Evolutionary conservation across 495 filamentous ascomycete genomes (phyloP), one percentile per base, ranked within the genome.

Genomic region (Penicillium riverlandense): DNA sequence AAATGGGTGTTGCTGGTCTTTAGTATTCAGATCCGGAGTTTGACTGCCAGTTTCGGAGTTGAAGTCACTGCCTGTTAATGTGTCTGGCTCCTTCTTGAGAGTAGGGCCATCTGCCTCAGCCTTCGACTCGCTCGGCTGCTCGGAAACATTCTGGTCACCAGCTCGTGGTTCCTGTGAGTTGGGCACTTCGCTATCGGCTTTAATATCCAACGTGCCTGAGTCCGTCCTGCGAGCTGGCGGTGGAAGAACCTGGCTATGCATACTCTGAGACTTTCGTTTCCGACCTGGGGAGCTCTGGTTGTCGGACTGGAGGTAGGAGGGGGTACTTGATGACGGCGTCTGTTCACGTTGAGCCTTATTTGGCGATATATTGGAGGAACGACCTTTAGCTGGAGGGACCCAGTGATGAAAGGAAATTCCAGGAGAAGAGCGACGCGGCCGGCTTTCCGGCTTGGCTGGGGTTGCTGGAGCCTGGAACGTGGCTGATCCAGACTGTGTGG

Each of bases 321-420:
- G 48, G 11, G 49, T 41, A 11, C 44, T 47, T 33, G 59, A 52
- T 6, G 47, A 12, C 7, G 47, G 45, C 2, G 55, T 50, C 8
- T 57, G 55, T 4, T 61, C 64, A 30, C 61, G 58, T 35, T 50
- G 58, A 14, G 41, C 49, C 35, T 61, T 67, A 16, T 49, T 57
- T 4, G 62, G 43, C n/a, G 61, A 47, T 2, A 57, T 55, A 31
- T 45, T 54, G 38, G 43, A 4, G 8, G 61, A 53, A 8, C 56
- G 57, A n/a, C 57, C 51, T 40, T 72, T 61, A 43, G 71, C 73
- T 22, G 89, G 90, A 6, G 90, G 90, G 42, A 88, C 82, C 87
- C 87, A 95, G 55, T 95, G 88, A 57, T 95, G 90, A 48, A 95
- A 95, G 57, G 88, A 94, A 39, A 95, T 84, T 11, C 81, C 80